Evolutionary conservation across 257 asterid species (phyloP).

Genomic region (Echium plantagineum): DNA sequence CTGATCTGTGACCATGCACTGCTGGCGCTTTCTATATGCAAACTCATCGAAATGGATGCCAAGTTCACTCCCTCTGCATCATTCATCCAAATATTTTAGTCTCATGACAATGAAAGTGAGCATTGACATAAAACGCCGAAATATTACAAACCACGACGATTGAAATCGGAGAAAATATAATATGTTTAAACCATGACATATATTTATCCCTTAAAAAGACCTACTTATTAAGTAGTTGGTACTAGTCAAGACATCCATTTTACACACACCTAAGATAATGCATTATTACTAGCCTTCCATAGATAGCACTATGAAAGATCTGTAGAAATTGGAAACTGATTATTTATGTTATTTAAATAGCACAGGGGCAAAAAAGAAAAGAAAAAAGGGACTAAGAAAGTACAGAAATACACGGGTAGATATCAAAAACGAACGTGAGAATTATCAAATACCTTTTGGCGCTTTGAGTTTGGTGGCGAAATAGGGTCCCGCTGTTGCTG

Average conservation of each 20-base stretch:
- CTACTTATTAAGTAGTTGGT: no score
- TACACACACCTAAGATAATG: no score
- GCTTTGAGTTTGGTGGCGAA: slow-evolving; percentile 17
- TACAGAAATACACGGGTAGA: background rate
- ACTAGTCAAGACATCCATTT: no score
- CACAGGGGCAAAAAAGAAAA: no score
- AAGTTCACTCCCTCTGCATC: slow-evolving; percentile 30
- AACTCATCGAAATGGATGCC: no score
- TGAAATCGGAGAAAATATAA: background rate
- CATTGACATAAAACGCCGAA: background rate
- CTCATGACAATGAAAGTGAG: background rate
- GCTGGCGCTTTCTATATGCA: no score
- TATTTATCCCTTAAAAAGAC: background rate
- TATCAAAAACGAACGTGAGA: background rate
- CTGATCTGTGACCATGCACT: no score
- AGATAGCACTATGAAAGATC: no score
- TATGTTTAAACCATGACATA: background rate
- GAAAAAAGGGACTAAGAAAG: background rate
- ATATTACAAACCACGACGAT: no score
- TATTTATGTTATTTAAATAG: no score
- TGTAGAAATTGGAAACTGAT: no score
- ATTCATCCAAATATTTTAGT: background rate
- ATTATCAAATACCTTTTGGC: slow-evolving; percentile 34
- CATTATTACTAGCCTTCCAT: no score
- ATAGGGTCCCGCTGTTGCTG: slow-evolving; percentile 19